phyloP scores from a whole-genome alignment of 1,284 basidiomycete genomes.

The Violaceomyces palustris region DNA sequence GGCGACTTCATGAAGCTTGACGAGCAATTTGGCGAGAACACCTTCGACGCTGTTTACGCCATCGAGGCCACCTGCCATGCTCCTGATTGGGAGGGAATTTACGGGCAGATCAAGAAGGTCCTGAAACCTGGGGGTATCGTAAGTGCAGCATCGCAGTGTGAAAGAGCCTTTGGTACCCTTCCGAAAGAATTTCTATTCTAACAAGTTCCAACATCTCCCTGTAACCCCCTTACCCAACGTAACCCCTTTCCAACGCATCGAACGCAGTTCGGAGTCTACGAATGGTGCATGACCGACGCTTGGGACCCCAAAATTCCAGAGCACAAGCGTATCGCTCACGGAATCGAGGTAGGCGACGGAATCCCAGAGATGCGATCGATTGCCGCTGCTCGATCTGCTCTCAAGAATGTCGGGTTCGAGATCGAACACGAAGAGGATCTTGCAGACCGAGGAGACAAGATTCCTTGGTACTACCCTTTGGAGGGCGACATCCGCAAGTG shows the following conservation, averaged over 20 bases:
- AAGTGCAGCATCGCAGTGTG: slow-evolving; percentile 53
- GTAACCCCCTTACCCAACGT: neutral
- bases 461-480: slow-evolving; percentile 94
- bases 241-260: neutral
- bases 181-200: neutral
- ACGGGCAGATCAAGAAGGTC: slow-evolving; percentile 86
- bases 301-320: slow-evolving; percentile 82
- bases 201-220: neutral
- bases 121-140: slow-evolving; percentile 94
- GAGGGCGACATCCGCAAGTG: slow-evolving; percentile 87
- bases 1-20: slow-evolving; percentile 88
- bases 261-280: slow-evolving; percentile 85
- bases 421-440: slow-evolving; percentile 91
- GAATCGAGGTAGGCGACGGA: slow-evolving; percentile 73
- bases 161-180: too few species aligned
- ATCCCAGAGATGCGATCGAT: slow-evolving; percentile 95
- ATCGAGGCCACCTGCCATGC: slow-evolving; percentile 98
- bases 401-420: slow-evolving; percentile 79
- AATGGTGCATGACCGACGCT: slow-evolving; percentile 96
- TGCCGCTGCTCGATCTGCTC: slow-evolving; percentile 67
- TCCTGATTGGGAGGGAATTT: slow-evolving; percentile 90
- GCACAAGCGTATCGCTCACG: slow-evolving; percentile 88
- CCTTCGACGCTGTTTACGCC: slow-evolving; percentile 96
- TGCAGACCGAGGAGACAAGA: slow-evolving; percentile 71
- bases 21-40: slow-evolving; percentile 87